Percentiles rank a stretch among this genome's conserved stretches.
Conservation (phyloP, 129 eudicot genomes). For the Tanacetum coccineum region DNA sequence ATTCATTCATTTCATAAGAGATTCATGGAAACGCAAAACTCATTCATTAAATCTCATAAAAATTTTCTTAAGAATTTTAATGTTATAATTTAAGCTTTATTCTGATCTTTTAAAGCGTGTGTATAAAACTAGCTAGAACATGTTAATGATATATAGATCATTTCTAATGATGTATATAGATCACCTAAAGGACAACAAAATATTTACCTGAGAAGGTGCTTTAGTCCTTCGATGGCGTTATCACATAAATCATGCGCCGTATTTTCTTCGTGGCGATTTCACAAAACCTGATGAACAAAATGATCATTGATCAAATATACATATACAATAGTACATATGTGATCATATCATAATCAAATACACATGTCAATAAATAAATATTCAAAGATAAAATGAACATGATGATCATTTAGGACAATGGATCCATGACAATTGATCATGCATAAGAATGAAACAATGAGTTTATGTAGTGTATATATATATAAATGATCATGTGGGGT, state of each 20-base stretch:
- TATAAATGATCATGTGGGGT: no score
- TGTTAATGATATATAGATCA: no score
- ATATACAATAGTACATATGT: not conserved
- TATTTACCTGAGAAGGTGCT: constrained; percentile 67
- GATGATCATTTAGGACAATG: no score
- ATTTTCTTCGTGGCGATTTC: constrained; percentile 33
- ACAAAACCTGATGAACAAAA: constrained; percentile 13
- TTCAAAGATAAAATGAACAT: not conserved
- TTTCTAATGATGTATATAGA: not conserved
- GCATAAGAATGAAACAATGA: no score
- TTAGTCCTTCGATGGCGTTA: constrained; percentile 71
- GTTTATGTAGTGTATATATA: no score
- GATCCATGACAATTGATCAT: no score
- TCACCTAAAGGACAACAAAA: not conserved
- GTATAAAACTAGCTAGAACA: no score
- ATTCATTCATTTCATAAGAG: not conserved
- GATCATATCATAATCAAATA: not conserved
- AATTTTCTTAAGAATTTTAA: no score
- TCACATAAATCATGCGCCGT: constrained; percentile 56
- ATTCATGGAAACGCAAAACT: not conserved
- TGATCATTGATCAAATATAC: not conserved
- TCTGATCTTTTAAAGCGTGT: no score
- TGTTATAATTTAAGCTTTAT: no score
- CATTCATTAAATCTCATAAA: no score
- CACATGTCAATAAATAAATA: not conserved